These are phyloP conservation scores for Prorocentrum cordatum DNA, from an alignment of 169 alveolate species.

Conservation along the genomic window DNA sequence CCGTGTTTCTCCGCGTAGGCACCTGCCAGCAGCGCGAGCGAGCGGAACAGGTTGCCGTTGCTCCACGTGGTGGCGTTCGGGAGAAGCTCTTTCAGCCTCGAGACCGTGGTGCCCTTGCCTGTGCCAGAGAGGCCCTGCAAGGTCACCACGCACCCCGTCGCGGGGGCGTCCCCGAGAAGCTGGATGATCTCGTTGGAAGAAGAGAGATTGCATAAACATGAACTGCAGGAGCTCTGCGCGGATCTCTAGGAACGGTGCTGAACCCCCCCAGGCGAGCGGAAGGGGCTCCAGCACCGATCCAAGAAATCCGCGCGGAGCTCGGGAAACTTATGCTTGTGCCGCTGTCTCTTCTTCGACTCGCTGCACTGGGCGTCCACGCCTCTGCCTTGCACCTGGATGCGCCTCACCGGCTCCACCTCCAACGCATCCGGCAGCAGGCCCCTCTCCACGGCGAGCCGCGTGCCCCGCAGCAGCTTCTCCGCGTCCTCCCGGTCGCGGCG, in stretches of 20 bases:
- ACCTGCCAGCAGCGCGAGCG: constrained; percentile 48
- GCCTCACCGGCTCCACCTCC: neutral
- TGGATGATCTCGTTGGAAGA: neutral
- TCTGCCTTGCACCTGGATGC: constrained; percentile 1
- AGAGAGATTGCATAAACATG: constrained; percentile 28
- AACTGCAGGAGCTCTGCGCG: too few species aligned
- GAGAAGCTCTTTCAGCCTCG: constrained; percentile 7
- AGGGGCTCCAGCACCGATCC: too few species aligned
- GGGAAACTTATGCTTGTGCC: too few species aligned
- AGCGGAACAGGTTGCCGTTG: constrained; percentile 56
- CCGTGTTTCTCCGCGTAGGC: neutral
- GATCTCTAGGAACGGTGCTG: too few species aligned
- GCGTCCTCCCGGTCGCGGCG: constrained; percentile 25
- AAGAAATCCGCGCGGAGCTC: too few species aligned
- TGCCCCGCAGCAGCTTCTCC: constrained; percentile 21
- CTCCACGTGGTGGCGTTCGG: constrained; percentile 36
- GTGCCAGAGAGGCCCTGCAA: constrained; percentile 49
- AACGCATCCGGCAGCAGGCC: neutral
- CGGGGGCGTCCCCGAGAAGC: constrained; percentile 12
- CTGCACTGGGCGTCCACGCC: too few species aligned
- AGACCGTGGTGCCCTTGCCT: constrained; percentile 43
- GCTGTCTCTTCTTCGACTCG: too few species aligned
- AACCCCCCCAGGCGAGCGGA: too few species aligned
- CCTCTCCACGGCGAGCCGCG: constrained; percentile 17
- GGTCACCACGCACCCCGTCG: constrained; percentile 17